A percentile compares a stretch with the other conserved stretches of the same genome.
Conservation (phyloP, 148 eudicot genomes). For the Camellia japonica region DNA sequence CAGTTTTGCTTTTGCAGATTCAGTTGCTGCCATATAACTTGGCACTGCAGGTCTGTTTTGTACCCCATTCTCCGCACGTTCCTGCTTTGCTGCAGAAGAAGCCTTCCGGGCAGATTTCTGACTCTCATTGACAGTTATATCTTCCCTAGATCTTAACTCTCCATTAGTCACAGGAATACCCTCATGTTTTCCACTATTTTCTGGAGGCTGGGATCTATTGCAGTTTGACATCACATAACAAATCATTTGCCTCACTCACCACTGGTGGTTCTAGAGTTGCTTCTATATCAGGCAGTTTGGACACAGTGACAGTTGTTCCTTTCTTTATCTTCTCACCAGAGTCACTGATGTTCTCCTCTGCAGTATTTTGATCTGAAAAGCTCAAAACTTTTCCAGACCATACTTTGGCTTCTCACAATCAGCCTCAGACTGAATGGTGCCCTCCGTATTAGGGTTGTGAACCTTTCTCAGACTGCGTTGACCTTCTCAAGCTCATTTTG, state of each 20-base stretch:
- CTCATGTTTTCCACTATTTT: conserved; percentile 29
- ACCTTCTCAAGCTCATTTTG: conserved; percentile 59
- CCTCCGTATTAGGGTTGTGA: conserved; percentile 37
- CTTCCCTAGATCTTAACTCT: conserved; percentile 34
- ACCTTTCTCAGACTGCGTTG: conserved; percentile 57
- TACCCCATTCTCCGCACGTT: conserved; percentile 39
- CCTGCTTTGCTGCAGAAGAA: conserved; percentile 47
- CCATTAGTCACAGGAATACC: conserved; percentile 32
- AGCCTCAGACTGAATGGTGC: conserved; percentile 17
- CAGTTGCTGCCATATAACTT: conserved; percentile 59
- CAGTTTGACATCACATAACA: conserved; percentile 26
- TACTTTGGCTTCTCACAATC: too few species aligned
- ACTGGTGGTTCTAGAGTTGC: conserved; percentile 19
- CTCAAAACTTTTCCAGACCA: conserved; percentile 11
- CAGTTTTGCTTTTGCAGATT: conserved; percentile 59
- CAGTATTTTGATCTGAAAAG: conserved; percentile 21
- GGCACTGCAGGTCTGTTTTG: conserved; percentile 44
- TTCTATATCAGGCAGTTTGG: conserved; percentile 26
- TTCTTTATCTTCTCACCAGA: conserved; percentile 29
- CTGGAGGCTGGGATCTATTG: conserved; percentile 24
- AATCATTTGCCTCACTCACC: conserved; percentile 23
- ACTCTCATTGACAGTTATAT: conserved; percentile 23
- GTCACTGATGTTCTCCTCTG: conserved; percentile 19
- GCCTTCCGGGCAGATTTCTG: conserved; percentile 45
- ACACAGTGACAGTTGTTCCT: conserved; percentile 20